phyloP scores from a whole-genome alignment of 2,329 filamentous ascomycete species.

The Exophiala spinifera region DNA sequence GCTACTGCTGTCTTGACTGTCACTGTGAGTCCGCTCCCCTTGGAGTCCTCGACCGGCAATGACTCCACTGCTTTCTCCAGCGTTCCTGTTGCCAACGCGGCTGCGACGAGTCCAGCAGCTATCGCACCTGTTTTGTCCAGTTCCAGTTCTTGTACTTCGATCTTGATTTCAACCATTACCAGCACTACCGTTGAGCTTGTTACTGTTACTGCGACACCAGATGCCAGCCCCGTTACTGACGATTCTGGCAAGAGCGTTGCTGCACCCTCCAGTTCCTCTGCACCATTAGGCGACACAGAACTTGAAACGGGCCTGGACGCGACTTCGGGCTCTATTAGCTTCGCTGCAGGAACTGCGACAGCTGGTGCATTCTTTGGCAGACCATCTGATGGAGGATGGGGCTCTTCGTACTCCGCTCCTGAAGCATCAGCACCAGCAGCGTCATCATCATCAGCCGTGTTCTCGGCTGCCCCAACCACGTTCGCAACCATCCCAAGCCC shows the following conservation, averaged over 20 bases:
- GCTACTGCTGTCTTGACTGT: slow-evolving; percentile 19
- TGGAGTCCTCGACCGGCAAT: slow-evolving; percentile 9
- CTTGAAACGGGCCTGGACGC: background rate
- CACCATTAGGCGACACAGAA: slow-evolving; percentile 10
- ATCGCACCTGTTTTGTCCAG: background rate
- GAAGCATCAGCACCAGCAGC: background rate
- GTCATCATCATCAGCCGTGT: slow-evolving; percentile 2
- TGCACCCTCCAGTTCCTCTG: slow-evolving; percentile 7
- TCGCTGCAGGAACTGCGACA: slow-evolving; percentile 9
- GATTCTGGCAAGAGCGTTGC: slow-evolving; percentile 4
- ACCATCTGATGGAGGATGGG: slow-evolving; percentile 3
- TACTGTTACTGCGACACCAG: slow-evolving; percentile 30
- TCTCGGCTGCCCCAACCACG: slow-evolving; percentile 17
- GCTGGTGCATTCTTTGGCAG: slow-evolving; percentile 20
- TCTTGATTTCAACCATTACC: slow-evolving; percentile 27
- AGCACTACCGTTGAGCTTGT: slow-evolving; percentile 29
- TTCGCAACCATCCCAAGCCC: slow-evolving; percentile 20
- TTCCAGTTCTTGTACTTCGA: slow-evolving; percentile 8
- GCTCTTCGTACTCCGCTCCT: slow-evolving; percentile 1
- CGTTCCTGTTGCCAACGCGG: slow-evolving; percentile 9
- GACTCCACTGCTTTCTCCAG: slow-evolving; percentile 13
- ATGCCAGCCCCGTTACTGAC: background rate
- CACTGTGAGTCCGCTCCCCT: slow-evolving; percentile 17
- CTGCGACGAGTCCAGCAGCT: background rate
- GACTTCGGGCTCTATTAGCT: slow-evolving; percentile 6